phyloP scores from a whole-genome alignment of 305 asterid genomes.

The Rubia peregrina region DNA sequence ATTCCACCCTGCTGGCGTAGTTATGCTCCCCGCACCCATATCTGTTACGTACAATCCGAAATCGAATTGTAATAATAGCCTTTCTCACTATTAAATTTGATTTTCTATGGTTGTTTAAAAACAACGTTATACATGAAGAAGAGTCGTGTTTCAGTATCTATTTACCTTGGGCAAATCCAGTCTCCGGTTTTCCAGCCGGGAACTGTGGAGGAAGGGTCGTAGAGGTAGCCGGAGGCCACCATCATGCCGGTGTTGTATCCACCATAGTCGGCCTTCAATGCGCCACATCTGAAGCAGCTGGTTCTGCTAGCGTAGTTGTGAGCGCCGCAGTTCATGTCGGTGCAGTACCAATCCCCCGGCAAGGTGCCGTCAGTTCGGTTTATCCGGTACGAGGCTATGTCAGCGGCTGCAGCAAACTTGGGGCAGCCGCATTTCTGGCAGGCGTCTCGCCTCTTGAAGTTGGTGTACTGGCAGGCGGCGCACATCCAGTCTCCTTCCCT shows the following conservation, averaged over 20 bases:
- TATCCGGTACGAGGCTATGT: slow-evolving; percentile 37
- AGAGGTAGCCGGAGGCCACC: slow-evolving; percentile 39
- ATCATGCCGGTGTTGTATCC: slow-evolving; percentile 38
- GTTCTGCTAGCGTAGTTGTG: slow-evolving; percentile 83
- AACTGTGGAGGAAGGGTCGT: slow-evolving; percentile 33
- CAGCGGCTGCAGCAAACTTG: slow-evolving; percentile 38
- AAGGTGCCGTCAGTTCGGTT: slow-evolving; percentile 35
- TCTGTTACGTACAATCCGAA: slow-evolving; percentile 25
- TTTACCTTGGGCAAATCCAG: slow-evolving; percentile 75
- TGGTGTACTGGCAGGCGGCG: slow-evolving; percentile 74
- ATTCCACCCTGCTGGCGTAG: slow-evolving; percentile 72
- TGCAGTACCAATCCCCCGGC: slow-evolving; percentile 90
- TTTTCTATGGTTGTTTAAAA: neutral
- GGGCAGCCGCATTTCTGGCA: slow-evolving; percentile 84
- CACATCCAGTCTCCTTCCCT: slow-evolving; percentile 76
- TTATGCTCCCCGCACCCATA: slow-evolving; percentile 68
- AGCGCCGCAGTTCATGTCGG: slow-evolving; percentile 53
- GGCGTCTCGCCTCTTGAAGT: slow-evolving; percentile 67
- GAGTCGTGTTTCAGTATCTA: no score
- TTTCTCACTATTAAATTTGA: neutral
- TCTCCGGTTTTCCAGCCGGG: slow-evolving; percentile 98
- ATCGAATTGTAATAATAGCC: neutral
- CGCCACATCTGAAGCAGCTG: slow-evolving; percentile 60
- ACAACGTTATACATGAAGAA: no score
- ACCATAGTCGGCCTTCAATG: slow-evolving; percentile 33